Base-by-base conservation (phyloP, 495 filamentous ascomycete genomes). In the Melanomma pulvis-pyrius region DNA sequence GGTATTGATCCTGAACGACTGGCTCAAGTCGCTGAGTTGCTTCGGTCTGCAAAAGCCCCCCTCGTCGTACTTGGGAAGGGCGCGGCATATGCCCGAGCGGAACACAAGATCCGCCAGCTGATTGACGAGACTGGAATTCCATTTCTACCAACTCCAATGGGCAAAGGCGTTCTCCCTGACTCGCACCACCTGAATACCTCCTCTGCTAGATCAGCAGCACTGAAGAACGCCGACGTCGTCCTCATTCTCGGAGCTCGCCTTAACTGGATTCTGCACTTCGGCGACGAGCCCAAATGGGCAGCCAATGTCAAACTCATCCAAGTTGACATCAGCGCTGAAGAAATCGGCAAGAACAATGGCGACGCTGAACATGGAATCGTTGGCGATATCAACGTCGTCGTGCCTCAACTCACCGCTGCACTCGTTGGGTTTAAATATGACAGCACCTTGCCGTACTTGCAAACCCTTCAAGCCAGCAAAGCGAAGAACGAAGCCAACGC, bases 201-300 rank as follows among this genome's bases (percentile, higher is more conserved):
- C 22, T 81, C 84, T 41, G 84, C 86, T 6, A 82, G 86, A 53
- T 86, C 83, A 46, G 76, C 82, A 2, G 86, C 86, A 0, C 75
- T 88, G 4, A 81, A 81, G 66, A 71, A 80, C 26, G 82, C 86
- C 5, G 86, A 88, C 65, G 81, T 88, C 3, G 84, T 87, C 44
- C 74, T 87, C 15, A 72, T 88, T 25, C 78, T 87, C 17, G 85
- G 86, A 0, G 86, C 85, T 2, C 80, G 85, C 13, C 74, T 88
- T 29, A 88, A 88, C 63, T 88, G 86, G 86, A 88, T 88, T 51
- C 74, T 88, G 0, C 85, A 87, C 64, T 88, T 83, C 63, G 86
- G 86, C 13, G 79, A 83, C 41, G 59, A 80, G 32, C 84, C 86
- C 1, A 87, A 87, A 71, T 87, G 84, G 83, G 80, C 77, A 22